phyloP scores from a whole-genome alignment of 192 early-diverging fungal species.

The Diversispora epigaea region DNA sequence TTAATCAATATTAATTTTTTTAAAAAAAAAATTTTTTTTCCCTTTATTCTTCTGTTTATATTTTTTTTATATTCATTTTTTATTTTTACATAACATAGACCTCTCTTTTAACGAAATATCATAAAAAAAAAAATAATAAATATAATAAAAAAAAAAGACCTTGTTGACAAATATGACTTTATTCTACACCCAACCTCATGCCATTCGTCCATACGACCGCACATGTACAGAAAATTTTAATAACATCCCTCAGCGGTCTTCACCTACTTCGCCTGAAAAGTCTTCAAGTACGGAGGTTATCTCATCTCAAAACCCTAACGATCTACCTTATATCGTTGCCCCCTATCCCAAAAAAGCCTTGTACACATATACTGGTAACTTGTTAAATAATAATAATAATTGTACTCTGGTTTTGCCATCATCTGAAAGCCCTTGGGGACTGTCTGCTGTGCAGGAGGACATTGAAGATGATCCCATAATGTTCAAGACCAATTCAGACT shows the following conservation, averaged over 20 bases:
- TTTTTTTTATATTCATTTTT: too few species aligned
- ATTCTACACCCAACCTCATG: slow-evolving; percentile 16
- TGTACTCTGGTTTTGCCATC: background rate
- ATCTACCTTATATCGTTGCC: slow-evolving; percentile 10
- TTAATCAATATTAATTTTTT: too few species aligned
- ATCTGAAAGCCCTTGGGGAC: background rate
- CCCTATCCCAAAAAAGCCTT: slow-evolving; percentile 20
- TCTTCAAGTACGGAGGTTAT: background rate
- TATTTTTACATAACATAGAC: too few species aligned
- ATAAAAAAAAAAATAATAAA: too few species aligned
- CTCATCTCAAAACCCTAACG: background rate
- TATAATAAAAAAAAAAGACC: background rate
- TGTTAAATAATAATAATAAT: slow-evolving; percentile 9
- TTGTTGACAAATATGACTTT: slow-evolving; percentile 21
- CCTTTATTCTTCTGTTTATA: too few species aligned
- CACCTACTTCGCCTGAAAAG: background rate
- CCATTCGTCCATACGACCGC: slow-evolving; percentile 5
- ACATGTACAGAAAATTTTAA: slow-evolving; percentile 18
- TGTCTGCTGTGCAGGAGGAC: slow-evolving; percentile 13
- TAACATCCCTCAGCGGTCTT: slow-evolving; percentile 4
- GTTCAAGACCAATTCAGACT: background rate
- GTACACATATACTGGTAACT: background rate
- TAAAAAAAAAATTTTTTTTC: too few species aligned
- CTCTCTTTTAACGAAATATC: too few species aligned
- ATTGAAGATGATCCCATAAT: slow-evolving; percentile 10